Evolutionary conservation across 2,329 filamentous ascomycete genomes (phyloP), one percentile per base, ranked within the genome.

Genomic region (Cercospora janseana): DNA sequence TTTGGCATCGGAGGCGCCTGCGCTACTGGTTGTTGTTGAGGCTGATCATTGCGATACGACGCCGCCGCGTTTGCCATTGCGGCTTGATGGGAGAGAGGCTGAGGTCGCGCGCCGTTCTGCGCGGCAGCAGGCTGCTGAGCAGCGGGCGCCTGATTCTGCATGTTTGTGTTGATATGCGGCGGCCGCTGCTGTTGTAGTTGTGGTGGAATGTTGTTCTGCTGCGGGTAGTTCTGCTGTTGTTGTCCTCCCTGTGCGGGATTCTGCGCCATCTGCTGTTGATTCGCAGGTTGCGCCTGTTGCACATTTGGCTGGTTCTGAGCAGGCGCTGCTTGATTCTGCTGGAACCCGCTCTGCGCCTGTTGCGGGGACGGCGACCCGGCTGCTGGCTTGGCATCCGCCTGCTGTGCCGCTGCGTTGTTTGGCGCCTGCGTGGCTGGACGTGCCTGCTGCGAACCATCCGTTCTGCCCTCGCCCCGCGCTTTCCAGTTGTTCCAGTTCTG

Each of bases 21-120:
- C 34, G 51, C 51, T 4, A 49, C 48, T 44, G 53, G 57, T 34
- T 55, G 54, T 13, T 51, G 51, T 46, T 57, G 57, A 23, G 56
- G 56, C 18, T 56, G 52, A 13, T 50, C 35, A 15, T 52, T 44
- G 12, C 24, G 46, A 46, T 61, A 60, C 4, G 52, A 49, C 9
- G 50, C 41, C 2, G 54, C 49, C 23, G 73, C 72, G 32, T 69
- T 68, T 48, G 63, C 66, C 51, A 75, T 69, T 2, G 74, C 73
- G 29, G 70, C 71, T 56, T 71, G 68, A 56, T 75, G 73, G 15
- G 70, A 69, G 38, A 75, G 69, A 10, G 62, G 41, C 42, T 65
- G 64, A 18, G 63, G 64, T n/a, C 57, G 59, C 20, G 61, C 57
- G 10, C 49, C 58, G 26, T 52, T 52, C 34, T 57, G 60, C 13